Evolutionary conservation across 345 rosid genomes (phyloP).

Genomic region (Euphorbia tirucalli): DNA sequence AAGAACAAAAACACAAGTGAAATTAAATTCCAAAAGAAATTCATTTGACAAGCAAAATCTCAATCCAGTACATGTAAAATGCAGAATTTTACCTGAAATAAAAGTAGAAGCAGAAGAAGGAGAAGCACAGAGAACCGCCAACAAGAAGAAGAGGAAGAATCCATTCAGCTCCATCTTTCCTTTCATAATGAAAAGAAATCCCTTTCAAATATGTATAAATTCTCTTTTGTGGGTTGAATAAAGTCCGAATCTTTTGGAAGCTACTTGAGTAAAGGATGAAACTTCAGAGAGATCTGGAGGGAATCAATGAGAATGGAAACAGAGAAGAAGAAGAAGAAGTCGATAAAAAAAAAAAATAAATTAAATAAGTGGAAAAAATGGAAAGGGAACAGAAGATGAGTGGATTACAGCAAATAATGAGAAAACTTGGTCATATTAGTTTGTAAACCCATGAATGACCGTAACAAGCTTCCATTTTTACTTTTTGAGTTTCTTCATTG

Average conservation of each 20-base stretch:
- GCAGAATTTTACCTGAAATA: constrained; percentile 34
- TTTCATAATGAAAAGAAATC: too few species aligned
- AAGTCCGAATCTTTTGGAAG: background rate
- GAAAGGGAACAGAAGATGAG: background rate
- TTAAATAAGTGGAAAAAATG: background rate
- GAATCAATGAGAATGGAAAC: too few species aligned
- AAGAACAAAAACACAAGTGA: constrained; percentile 11
- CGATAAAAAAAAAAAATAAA: background rate
- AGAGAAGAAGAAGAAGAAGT: background rate
- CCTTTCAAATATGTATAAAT: too few species aligned
- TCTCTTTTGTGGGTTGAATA: too few species aligned
- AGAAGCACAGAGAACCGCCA: constrained; percentile 28
- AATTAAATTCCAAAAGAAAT: background rate
- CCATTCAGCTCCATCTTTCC: constrained; percentile 24
- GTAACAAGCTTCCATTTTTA: background rate
- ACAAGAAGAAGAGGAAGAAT: constrained; percentile 25
- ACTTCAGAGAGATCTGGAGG: background rate
- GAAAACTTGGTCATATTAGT: constrained; percentile 1
- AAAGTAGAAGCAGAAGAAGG: constrained; percentile 39
- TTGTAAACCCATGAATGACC: background rate
- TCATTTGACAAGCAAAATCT: background rate
- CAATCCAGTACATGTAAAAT: background rate
- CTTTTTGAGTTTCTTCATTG: background rate
- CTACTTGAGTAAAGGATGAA: background rate
- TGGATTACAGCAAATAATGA: constrained; percentile 19